These are phyloP conservation scores for Tulasnella sp. DNA, from an alignment of 768 basidiomycete species.

Conservation along the genomic window DNA sequence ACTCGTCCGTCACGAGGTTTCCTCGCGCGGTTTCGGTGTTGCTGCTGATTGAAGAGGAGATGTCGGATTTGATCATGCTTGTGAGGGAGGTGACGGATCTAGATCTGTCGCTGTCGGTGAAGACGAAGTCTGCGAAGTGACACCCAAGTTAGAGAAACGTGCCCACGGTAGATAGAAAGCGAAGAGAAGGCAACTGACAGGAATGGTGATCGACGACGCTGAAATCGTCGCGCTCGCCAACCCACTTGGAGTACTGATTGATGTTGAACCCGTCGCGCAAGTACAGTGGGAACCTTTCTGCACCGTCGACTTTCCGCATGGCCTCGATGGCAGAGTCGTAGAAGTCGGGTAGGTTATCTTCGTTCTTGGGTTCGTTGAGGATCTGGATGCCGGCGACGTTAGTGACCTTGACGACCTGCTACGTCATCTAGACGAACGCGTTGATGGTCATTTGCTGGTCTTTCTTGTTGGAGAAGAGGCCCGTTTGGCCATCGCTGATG, in stretches of 20 bases:
- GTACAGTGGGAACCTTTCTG: slow-evolving; percentile 44
- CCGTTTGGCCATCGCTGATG: slow-evolving; percentile 18
- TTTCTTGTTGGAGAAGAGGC: slow-evolving; percentile 13
- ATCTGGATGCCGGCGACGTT: slow-evolving; percentile 51
- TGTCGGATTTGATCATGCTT: slow-evolving; percentile 17
- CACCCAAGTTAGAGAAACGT: slow-evolving; percentile 16
- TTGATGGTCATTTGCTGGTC: slow-evolving; percentile 13
- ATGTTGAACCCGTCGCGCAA: slow-evolving; percentile 49
- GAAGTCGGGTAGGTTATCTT: slow-evolving; percentile 35
- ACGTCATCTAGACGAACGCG: slow-evolving; percentile 11
- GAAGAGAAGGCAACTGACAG: slow-evolving; percentile 25
- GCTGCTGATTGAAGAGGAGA: slow-evolving; percentile 19
- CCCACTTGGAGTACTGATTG: slow-evolving; percentile 35
- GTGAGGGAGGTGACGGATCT: slow-evolving; percentile 32
- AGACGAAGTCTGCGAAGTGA: slow-evolving; percentile 45
- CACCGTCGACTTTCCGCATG: slow-evolving; percentile 31
- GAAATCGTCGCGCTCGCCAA: slow-evolving; percentile 44
- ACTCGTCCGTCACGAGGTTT: slow-evolving; percentile 41
- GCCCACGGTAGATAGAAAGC: slow-evolving; percentile 9
- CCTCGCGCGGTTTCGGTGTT: slow-evolving; percentile 28
- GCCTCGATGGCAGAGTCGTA: slow-evolving; percentile 39
- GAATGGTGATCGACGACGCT: slow-evolving; percentile 65
- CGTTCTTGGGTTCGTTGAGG: slow-evolving; percentile 45
- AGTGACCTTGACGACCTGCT: slow-evolving; percentile 29
- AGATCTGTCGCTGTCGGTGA: slow-evolving; percentile 39